phyloP scores from a whole-genome alignment of 2,329 filamentous ascomycete genomes.

The Fusarium foetens region DNA sequence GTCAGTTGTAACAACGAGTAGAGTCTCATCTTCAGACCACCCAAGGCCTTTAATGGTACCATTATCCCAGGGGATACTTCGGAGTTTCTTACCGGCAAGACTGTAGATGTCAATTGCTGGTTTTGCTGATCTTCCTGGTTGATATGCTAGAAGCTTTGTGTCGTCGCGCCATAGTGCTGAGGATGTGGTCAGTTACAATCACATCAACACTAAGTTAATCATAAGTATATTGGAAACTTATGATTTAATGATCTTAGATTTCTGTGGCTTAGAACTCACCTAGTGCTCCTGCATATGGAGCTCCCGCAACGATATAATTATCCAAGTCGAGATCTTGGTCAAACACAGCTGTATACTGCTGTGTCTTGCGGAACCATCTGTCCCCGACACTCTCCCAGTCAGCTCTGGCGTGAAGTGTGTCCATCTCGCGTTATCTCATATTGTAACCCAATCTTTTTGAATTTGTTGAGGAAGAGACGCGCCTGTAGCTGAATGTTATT shows the following conservation, averaged over 20 bases:
- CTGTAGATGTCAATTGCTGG: slow-evolving; percentile 95
- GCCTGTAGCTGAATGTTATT: slow-evolving; percentile 5
- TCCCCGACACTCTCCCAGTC: slow-evolving; percentile 96
- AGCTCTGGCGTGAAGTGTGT: slow-evolving; percentile 74
- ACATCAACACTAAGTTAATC: neutral
- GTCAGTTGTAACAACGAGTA: slow-evolving; percentile 88
- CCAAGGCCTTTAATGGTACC: slow-evolving; percentile 87
- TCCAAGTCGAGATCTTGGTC: slow-evolving; percentile 94
- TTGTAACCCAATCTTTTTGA: slow-evolving; percentile 21
- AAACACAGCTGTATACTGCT: slow-evolving; percentile 93
- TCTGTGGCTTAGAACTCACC: slow-evolving; percentile 65
- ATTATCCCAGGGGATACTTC: slow-evolving; percentile 90
- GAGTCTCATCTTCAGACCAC: slow-evolving; percentile 95
- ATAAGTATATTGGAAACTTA: slow-evolving; percentile 13
- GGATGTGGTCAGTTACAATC: slow-evolving; percentile 15
- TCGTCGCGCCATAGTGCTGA: slow-evolving; percentile 90
- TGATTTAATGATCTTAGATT: neutral
- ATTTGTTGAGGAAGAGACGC: neutral
- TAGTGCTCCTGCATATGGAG: slow-evolving; percentile 92
- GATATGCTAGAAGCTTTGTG: slow-evolving; percentile 81
- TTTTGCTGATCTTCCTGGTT: slow-evolving; percentile 76
- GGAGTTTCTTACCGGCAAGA: slow-evolving; percentile 87
- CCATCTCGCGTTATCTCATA: slow-evolving; percentile 59
- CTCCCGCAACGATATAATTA: slow-evolving; percentile 91
- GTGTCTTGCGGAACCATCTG: slow-evolving; percentile 93